Evolutionary conservation across 148 eudicot species (phyloP), one percentile per base, ranked within the genome.

Genomic region (Rhododendron mucronatum): DNA sequence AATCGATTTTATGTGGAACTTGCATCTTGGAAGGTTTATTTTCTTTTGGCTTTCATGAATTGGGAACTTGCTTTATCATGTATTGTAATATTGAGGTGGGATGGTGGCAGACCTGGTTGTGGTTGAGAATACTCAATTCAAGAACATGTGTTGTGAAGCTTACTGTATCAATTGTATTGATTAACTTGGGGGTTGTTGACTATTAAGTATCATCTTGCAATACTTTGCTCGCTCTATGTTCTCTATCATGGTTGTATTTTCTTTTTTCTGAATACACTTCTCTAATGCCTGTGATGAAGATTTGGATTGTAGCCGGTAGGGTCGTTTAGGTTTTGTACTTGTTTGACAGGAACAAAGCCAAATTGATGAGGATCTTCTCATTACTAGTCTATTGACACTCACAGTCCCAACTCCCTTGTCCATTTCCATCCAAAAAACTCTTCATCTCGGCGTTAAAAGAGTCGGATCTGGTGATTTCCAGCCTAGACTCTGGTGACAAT

Each of bases 81-180:
- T 75, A 74, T 41, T 86, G 85, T 77, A 51, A 86, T 73, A 61
- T 45, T 12, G 80, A 81, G 44, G 81, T 86, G 84, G 57, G 67
- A 26, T 53, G 84, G 51, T 50, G 50, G 61, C 71, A 41, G 44
- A 39, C 6, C 44, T 39, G 45, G 81, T 59, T 65, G 53, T 67
- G 73, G 63, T 33, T 55, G 48, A n/a, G 7, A 39, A 45, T 59
- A 59, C 26, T 59, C 9, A 14, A 23, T 83, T 55, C 63, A 71
- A 69, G 16, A 73, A 81, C 50, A 61, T 85, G 18, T 63, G 78
- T 63, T 79, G 33, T 18, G 26, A 79, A 85, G 77, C 59, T 85
- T 61, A 28, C 23, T 41, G 6, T 61, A 41, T 23, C 51, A 41
- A 41, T 11, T 45, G 37, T 39, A 44, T 83, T 30, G 41, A 61